These are phyloP conservation scores for Xylaria sp. DNA, from an alignment of 495 filamentous ascomycete species.

Conservation along the genomic window DNA sequence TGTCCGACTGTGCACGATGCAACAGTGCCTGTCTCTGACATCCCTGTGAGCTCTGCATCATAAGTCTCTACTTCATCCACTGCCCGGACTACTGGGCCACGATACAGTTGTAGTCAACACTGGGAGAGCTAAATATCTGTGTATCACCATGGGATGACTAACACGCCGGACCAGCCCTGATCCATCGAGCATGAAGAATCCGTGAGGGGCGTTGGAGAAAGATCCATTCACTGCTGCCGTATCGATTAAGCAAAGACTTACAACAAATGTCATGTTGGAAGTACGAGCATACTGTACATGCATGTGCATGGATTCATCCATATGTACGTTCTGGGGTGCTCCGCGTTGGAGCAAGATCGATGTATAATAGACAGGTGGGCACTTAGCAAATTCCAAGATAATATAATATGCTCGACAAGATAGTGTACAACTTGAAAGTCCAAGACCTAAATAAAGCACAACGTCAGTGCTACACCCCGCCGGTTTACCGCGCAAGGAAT, in stretches of 20 bases:
- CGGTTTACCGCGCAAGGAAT: slow-evolving; percentile 5
- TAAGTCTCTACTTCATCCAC: background rate
- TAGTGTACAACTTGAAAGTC: background rate
- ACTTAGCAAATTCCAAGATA: background rate
- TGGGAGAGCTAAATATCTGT: background rate
- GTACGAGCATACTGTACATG: background rate
- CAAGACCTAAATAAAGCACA: background rate
- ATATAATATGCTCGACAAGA: background rate
- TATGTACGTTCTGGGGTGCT: background rate
- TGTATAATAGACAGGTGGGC: background rate
- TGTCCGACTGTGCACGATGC: background rate
- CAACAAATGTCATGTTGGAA: background rate
- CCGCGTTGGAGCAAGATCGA: background rate
- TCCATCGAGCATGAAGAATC: background rate
- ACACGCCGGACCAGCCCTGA: background rate
- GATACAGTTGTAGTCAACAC: background rate
- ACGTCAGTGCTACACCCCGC: slow-evolving; percentile 10
- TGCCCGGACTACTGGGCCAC: background rate
- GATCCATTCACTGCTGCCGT: background rate
- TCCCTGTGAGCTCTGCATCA: slow-evolving; percentile 15
- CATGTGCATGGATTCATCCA: background rate
- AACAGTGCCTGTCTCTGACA: background rate
- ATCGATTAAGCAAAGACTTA: background rate
- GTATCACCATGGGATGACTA: background rate
- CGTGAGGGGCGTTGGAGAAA: background rate